These are phyloP conservation scores for Venturia asperata DNA, from an alignment of 2,329 filamentous ascomycete species.

Conservation along the genomic window DNA sequence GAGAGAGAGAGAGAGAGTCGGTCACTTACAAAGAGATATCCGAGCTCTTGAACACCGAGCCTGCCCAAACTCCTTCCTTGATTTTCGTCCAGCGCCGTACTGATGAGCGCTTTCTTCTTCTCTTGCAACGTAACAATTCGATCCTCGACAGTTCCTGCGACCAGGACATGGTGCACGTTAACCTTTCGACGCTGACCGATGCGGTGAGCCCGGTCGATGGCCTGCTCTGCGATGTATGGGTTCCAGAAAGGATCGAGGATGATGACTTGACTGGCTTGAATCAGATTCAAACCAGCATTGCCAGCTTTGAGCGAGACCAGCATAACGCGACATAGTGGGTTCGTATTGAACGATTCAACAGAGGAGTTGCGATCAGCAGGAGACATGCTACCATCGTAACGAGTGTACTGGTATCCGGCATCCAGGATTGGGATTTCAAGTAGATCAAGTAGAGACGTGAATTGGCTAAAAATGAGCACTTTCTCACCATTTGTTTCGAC, in stretches of 20 bases:
- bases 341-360: conserved; percentile 60
- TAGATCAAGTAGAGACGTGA: conserved; percentile 70
- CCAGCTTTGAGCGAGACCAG: conserved; percentile 73
- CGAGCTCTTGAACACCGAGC: conserved; percentile 16
- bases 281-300: conserved; percentile 80
- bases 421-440: conserved; percentile 63
- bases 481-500: conserved; percentile 61
- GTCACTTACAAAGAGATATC: conserved; percentile 18
- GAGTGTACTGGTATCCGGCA: conserved; percentile 52
- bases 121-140: conserved; percentile 74
- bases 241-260: conserved; percentile 95
- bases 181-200: conserved; percentile 73
- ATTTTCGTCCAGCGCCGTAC: conserved; percentile 71
- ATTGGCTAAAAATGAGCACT: conserved; percentile 76
- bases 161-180: conserved; percentile 70
- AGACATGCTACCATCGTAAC: conserved; percentile 73
- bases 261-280: conserved; percentile 75
- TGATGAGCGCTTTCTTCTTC: conserved; percentile 68
- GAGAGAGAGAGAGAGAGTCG: not conserved
- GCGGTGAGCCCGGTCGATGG: conserved; percentile 80
- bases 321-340: conserved; percentile 58
- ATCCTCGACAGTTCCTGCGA: conserved; percentile 76
- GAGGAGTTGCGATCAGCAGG: conserved; percentile 58
- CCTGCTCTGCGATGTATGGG: conserved; percentile 86
- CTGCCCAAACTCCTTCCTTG: conserved; percentile 32